Evolutionary conservation across 2,329 filamentous ascomycete genomes (phyloP).

Genomic region (Botrytis hyacinthi): DNA sequence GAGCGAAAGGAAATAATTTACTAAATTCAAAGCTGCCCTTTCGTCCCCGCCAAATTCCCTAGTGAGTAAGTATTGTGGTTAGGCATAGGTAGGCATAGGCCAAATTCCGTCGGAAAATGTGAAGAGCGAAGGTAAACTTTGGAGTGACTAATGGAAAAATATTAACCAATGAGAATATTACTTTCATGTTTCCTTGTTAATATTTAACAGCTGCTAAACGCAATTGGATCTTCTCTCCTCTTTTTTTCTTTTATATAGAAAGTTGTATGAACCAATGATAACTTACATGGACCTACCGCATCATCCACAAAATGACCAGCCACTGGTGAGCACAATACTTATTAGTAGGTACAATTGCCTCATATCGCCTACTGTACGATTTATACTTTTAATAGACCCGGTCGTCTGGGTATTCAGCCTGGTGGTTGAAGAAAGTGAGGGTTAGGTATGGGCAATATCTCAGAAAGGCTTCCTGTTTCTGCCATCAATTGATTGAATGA

Average conservation of each 20-base stretch:
- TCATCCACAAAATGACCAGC: neutral
- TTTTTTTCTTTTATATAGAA: neutral
- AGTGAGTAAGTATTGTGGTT: neutral
- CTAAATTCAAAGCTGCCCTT: constrained; percentile 11
- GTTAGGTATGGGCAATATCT: neutral
- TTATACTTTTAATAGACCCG: neutral
- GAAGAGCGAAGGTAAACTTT: neutral
- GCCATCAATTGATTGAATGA: neutral
- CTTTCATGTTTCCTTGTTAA: neutral
- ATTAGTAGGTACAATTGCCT: neutral
- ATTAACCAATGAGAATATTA: neutral
- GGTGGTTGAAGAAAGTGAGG: neutral
- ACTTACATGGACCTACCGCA: neutral
- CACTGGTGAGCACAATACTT: neutral
- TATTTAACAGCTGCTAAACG: neutral
- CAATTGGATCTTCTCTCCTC: neutral
- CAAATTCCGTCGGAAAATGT: constrained; percentile 14
- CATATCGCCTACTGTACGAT: neutral
- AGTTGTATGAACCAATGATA: neutral
- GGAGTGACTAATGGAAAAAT: neutral
- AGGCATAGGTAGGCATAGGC: constrained; percentile 12
- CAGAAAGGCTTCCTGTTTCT: neutral
- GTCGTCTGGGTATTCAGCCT: neutral
- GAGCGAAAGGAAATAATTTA: constrained; percentile 13
- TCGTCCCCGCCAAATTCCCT: constrained; percentile 19